phyloP scores from a whole-genome alignment of 495 filamentous ascomycete genomes.

The Choiromyces venosus region DNA sequence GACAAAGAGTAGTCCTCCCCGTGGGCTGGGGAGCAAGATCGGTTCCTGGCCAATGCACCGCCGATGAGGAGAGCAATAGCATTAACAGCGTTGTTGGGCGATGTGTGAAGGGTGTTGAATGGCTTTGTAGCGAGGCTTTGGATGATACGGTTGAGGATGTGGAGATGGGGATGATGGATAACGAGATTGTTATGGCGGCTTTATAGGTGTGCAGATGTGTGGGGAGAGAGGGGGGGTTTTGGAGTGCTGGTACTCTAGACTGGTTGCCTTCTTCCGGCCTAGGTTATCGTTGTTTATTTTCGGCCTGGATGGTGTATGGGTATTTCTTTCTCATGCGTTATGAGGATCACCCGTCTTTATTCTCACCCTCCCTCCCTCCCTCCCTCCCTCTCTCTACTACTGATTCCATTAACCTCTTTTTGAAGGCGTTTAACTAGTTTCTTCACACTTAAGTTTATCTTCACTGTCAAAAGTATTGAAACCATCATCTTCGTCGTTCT shows the following conservation, averaged over 20 bases:
- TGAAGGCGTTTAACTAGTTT: neutral
- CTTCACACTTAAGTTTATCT: neutral
- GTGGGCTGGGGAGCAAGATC: conserved; percentile 46
- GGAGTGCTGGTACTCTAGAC: neutral
- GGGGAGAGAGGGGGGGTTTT: neutral
- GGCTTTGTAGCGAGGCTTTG: conserved; percentile 31
- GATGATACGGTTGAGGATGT: conserved; percentile 32
- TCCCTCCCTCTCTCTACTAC: neutral
- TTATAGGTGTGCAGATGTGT: conserved; percentile 10
- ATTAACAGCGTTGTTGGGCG: conserved; percentile 38
- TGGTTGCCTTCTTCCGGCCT: conserved; percentile 6
- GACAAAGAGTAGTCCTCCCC: conserved; percentile 45
- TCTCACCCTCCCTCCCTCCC: conserved; percentile 3
- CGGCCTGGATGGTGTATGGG: neutral
- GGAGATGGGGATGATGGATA: conserved; percentile 38
- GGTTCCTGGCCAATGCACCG: conserved; percentile 30
- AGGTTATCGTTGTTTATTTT: conserved; percentile 5
- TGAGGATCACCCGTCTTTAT: neutral
- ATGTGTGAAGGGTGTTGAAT: conserved; percentile 42
- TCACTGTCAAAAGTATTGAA: neutral
- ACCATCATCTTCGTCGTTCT: neutral
- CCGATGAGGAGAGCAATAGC: conserved; percentile 31
- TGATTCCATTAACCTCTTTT: neutral
- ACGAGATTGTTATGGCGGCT: conserved; percentile 29
- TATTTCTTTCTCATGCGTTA: neutral